phyloP scores from a whole-genome alignment of 106 monocot genomes.

The Allium sativum region DNA sequence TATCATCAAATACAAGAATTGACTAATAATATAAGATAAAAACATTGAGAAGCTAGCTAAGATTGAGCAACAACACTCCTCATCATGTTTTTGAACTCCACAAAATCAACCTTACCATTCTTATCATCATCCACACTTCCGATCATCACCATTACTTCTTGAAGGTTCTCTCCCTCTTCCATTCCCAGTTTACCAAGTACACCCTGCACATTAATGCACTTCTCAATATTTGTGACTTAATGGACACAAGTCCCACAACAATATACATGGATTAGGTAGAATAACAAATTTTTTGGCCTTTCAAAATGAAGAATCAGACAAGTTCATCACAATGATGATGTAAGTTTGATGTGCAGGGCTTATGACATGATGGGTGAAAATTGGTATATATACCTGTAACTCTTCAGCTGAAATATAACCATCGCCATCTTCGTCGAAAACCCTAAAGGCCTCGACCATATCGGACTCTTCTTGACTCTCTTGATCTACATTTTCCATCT shows the following conservation, averaged over 20 bases:
- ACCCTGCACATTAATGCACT: background rate
- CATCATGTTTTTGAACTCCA: conserved; percentile 52
- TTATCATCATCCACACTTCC: conserved; percentile 21
- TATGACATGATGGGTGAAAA: too few species aligned
- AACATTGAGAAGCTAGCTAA: background rate
- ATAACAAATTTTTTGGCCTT: too few species aligned
- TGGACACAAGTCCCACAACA: too few species aligned
- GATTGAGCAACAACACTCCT: conserved; percentile 2
- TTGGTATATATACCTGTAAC: conserved; percentile 6
- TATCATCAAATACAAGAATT: background rate
- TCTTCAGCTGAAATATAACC: conserved; percentile 48
- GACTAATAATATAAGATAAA: background rate
- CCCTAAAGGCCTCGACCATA: conserved; percentile 41
- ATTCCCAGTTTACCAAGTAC: conserved; percentile 47
- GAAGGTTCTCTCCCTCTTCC: conserved; percentile 25
- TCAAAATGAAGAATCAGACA: too few species aligned
- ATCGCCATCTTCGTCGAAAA: conserved; percentile 50
- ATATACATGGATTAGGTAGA: too few species aligned
- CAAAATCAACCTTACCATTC: conserved; percentile 33
- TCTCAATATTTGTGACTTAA: too few species aligned
- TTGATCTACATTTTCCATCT: background rate
- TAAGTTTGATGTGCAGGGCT: too few species aligned
- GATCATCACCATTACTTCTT: conserved; percentile 33
- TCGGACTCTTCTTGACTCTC: conserved; percentile 16
- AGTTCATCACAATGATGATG: too few species aligned